Evolutionary conservation across 495 filamentous ascomycete species (phyloP).

Genomic region (Aspergillus panamensis): DNA sequence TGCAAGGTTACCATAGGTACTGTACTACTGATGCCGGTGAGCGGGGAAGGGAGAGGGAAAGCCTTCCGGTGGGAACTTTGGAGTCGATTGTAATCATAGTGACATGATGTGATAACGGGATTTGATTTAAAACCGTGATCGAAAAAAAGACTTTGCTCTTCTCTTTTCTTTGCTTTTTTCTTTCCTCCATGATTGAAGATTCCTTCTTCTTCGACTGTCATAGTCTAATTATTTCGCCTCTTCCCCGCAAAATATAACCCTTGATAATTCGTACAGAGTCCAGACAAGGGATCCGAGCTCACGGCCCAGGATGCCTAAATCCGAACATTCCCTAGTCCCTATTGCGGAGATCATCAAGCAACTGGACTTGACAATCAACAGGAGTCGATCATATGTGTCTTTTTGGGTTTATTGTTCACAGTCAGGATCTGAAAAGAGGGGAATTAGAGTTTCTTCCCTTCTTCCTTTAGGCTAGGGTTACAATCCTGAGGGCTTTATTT

Average conservation of each 20-base stretch:
- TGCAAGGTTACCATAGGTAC: not conserved
- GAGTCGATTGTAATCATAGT: not conserved
- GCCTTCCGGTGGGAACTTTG: not conserved
- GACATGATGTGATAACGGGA: not conserved
- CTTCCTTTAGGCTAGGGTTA: not conserved
- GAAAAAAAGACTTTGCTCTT: too few species aligned
- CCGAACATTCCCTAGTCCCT: not conserved
- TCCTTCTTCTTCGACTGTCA: too few species aligned
- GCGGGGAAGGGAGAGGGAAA: not conserved
- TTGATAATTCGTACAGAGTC: not conserved
- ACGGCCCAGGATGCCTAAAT: not conserved
- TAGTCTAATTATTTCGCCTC: not conserved
- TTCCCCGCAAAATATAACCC: too few species aligned
- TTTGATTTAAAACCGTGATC: not conserved
- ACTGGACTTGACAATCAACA: not conserved
- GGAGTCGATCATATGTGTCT: slow-evolving; percentile 1
- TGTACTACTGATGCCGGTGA: not conserved
- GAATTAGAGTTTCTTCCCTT: slow-evolving; percentile 6
- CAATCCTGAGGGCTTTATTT: slow-evolving; percentile 1
- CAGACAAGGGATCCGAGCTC: not conserved
- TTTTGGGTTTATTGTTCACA: too few species aligned
- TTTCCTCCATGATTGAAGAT: not conserved
- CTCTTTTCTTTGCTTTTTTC: too few species aligned
- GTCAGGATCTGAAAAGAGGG: slow-evolving; percentile 3
- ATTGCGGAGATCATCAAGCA: not conserved